phyloP scores from a whole-genome alignment of 164 flowering plant species.

The Amborella trichopoda region DNA sequence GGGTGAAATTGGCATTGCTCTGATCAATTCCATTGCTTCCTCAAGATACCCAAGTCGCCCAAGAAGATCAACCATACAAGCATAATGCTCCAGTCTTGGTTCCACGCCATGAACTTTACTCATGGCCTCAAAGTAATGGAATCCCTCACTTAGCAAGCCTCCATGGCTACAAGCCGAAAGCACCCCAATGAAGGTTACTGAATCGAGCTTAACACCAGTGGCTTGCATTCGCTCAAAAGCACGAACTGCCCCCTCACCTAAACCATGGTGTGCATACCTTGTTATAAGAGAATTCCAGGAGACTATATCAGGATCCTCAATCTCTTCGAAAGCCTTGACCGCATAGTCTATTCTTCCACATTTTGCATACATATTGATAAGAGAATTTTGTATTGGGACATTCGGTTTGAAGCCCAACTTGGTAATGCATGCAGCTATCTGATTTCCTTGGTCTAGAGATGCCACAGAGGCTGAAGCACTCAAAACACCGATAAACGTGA shows the following conservation, averaged over 20 bases:
- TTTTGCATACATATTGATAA: conserved; percentile 11
- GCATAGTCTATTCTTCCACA: conserved; percentile 42
- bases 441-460: neutral
- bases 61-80: conserved; percentile 11
- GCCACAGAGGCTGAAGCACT: neutral
- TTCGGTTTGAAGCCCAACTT: neutral
- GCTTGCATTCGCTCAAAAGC: conserved; percentile 36
- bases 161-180: conserved; percentile 14
- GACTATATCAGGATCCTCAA: conserved; percentile 39
- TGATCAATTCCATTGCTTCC: conserved; percentile 8
- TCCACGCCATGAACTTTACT: conserved; percentile 5
- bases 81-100: conserved; percentile 12
- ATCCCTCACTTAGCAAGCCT: conserved; percentile 10
- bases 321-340: conserved; percentile 24
- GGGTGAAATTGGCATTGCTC: conserved; percentile 12
- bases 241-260: conserved; percentile 39
- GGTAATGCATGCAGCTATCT: neutral
- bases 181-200: conserved; percentile 11
- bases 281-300: conserved; percentile 63
- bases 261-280: conserved; percentile 51
- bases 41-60: conserved; percentile 13
- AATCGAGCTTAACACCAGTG: conserved; percentile 19
- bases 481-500: neutral
- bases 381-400: neutral
- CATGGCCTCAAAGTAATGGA: conserved; percentile 9